Percentiles rank a stretch among this genome's conserved stretches.
These are phyloP conservation scores for Coniella vitis DNA, from an alignment of 2,329 filamentous ascomycete species.

Conservation along the genomic window DNA sequence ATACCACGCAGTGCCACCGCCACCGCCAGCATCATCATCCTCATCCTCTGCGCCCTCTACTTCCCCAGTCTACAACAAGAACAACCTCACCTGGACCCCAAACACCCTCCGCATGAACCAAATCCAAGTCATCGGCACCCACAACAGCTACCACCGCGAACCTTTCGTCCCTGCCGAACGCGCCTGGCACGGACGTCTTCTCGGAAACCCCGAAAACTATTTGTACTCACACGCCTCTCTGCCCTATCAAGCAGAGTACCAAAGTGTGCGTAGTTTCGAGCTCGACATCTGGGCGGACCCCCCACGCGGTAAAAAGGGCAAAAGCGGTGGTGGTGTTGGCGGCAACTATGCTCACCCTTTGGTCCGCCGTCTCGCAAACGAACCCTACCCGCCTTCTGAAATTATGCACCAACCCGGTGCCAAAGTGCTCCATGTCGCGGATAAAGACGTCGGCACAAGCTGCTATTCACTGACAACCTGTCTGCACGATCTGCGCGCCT, in stretches of 20 bases:
- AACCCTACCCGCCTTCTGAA: conserved; percentile 31
- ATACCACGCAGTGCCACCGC: no score
- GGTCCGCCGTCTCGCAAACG: conserved; percentile 32
- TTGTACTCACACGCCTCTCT: conserved; percentile 42
- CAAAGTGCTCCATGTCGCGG: conserved; percentile 45
- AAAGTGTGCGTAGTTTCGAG: conserved; percentile 40
- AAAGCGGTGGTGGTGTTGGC: no score
- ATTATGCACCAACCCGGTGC: conserved; percentile 35
- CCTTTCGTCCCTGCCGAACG: conserved; percentile 34
- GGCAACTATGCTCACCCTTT: conserved; percentile 39
- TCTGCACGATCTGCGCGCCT: conserved; percentile 34
- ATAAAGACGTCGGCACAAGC: conserved; percentile 37
- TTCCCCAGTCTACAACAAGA: conserved; percentile 24
- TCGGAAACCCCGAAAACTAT: conserved; percentile 32
- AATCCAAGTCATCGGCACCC: conserved; percentile 43
- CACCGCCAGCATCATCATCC: no score
- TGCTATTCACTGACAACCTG: conserved; percentile 41
- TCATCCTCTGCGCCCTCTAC: no score
- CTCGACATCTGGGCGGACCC: conserved; percentile 43
- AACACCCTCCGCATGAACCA: conserved; percentile 39
- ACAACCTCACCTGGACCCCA: conserved; percentile 26
- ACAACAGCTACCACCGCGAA: conserved; percentile 46
- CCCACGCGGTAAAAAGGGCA: no score
- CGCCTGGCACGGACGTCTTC: conserved; percentile 30
- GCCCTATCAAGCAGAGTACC: conserved; percentile 36